Conservation (phyloP, 495 filamentous ascomycete genomes). For the Aspergillus diversus region DNA sequence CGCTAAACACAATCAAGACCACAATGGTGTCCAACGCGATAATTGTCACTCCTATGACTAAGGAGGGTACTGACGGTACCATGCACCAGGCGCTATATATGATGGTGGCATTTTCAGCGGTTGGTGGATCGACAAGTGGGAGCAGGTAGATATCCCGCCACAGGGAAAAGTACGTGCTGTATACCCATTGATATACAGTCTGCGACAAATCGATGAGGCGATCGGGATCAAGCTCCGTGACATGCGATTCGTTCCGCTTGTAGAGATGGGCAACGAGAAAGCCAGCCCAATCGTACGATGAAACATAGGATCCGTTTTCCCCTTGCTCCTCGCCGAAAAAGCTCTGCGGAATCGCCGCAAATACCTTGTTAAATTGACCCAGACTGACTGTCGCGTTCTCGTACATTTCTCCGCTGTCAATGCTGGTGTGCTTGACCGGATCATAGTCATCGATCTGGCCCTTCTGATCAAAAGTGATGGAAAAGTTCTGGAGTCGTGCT, state of each 20-base stretch:
- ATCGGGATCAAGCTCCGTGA: constrained; percentile 31
- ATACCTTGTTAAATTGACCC: constrained; percentile 48
- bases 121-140: constrained; percentile 24
- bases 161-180: constrained; percentile 46
- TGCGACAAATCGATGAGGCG: constrained; percentile 35
- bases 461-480: constrained; percentile 38
- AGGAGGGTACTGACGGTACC: constrained; percentile 38
- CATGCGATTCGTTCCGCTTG: constrained; percentile 31
- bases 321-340: constrained; percentile 36
- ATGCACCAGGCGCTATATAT: constrained; percentile 42
- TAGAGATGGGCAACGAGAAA: constrained; percentile 46
- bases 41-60: constrained; percentile 38
- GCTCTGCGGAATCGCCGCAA: constrained; percentile 44
- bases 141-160: constrained; percentile 44
- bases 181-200: constrained; percentile 47
- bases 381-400: constrained; percentile 45
- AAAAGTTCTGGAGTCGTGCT: constrained; percentile 31
- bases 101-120: constrained; percentile 35
- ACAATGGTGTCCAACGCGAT: constrained; percentile 43
- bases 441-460: constrained; percentile 35
- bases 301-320: constrained; percentile 33
- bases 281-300: constrained; percentile 47
- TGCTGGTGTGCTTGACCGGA: constrained; percentile 25
- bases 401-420: constrained; percentile 38
- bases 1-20: constrained; percentile 44